Evolutionary conservation across 306 rosid species (phyloP), one percentile per base, ranked within the genome.

Genomic region (Vigna hirtella): DNA sequence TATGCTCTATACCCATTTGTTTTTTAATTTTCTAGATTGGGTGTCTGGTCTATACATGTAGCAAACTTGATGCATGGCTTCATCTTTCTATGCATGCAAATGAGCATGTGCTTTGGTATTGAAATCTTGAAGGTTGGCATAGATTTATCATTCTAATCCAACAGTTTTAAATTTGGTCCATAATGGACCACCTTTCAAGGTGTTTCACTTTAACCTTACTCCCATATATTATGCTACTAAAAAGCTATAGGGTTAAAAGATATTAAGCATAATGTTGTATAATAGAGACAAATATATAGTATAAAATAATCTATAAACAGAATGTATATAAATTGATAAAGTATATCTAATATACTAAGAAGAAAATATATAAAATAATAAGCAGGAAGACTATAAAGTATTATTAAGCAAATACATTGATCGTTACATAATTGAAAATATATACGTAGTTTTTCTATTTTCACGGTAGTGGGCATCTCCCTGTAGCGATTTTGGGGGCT

Each of bases 91-190:
- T 49, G 72, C 59, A 28, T 71, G 64, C 70, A 47, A 62, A 66
- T 69, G 34, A 51, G 16, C 57, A 11, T 42, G 49, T 65, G 32
- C 58, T 82, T 71, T 71, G 65, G 62, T 15, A 20, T 57, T 53
- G 70, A 77, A 77, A 16, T 49, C 16, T 79, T n/a, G 10, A 45
- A 49, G 65, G 78, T 72, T 63, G 50, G 43, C 69, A 51, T 63
- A 36, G 15, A 72, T 55, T 34, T 34, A 1, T 6, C 34, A 30
- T 30, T 30, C 34, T 40, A 40, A 40, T 40, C 45, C 45, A 40
- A 9, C 3, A 2, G 11, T 7, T 40, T 10, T 40, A 40, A 40
- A 9, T 9, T 9, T 10, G 11, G 45, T 40, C 45, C 45, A 40
- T 40, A 9, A 8, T 9, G 45, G 45, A 40, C 11, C 45, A 40